Evolutionary conservation across 2,329 filamentous ascomycete genomes (phyloP).

Genomic region (Pseudogymnoascus sp.): DNA sequence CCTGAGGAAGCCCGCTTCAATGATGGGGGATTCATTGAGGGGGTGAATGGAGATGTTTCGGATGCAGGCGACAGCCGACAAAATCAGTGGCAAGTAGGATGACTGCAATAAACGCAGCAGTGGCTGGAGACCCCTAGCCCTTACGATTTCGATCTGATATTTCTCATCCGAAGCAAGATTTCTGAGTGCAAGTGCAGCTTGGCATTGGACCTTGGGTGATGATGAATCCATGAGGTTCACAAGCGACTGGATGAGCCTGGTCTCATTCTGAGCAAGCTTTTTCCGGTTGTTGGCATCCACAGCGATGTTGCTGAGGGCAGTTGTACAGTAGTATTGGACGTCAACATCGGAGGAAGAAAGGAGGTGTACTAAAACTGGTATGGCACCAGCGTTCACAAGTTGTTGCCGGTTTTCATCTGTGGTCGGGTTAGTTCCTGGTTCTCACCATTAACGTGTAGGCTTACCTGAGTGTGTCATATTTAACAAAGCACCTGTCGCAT

Average conservation of each 20-base stretch:
- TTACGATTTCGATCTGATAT: conserved; percentile 95
- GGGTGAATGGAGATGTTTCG: conserved; percentile 98
- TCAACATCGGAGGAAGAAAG: conserved; percentile 90
- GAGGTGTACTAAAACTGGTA: conserved; percentile 91
- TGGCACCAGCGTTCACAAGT: conserved; percentile 94
- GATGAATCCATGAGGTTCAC: conserved; percentile 97
- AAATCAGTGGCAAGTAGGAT: conserved; percentile 88
- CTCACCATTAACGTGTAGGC: conserved; percentile 23
- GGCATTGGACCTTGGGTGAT: conserved; percentile 95
- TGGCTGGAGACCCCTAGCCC: conserved; percentile 74
- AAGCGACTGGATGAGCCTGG: conserved; percentile 83
- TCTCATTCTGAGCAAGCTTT: conserved; percentile 82
- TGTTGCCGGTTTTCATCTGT: conserved; percentile 95
- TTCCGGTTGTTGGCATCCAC: conserved; percentile 87
- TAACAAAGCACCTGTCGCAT: conserved; percentile 88
- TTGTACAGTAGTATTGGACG: conserved; percentile 99
- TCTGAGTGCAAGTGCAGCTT: conserved; percentile 85
- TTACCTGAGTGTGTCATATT: conserved; percentile 99
- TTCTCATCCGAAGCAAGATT: conserved; percentile 97
- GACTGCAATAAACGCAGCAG: conserved; percentile 87
- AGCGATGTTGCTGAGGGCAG: conserved; percentile 95
- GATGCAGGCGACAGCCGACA: conserved; percentile 95
- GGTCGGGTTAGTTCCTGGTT: conserved; percentile 10
- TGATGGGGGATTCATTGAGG: conserved; percentile 95
- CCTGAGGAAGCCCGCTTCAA: conserved; percentile 91